These are phyloP conservation scores for Fusarium caatingaense DNA, from an alignment of 2,329 filamentous ascomycete genomes.

Conservation along the genomic window DNA sequence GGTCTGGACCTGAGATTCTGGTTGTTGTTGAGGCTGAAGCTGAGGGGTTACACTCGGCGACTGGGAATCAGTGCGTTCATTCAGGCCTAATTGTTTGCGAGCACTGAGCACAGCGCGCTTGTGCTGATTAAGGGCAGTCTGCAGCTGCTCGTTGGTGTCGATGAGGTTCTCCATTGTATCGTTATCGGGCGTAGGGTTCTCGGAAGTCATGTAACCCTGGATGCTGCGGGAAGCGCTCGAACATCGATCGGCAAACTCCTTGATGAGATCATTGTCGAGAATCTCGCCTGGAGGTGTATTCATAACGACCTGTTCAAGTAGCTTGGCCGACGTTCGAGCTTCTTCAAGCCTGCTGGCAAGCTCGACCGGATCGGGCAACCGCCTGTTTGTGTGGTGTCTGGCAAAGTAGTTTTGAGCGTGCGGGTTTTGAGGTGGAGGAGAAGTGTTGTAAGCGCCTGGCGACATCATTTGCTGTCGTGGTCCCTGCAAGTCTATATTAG, in stretches of 20 bases:
- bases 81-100: slow-evolving; percentile 63
- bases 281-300: slow-evolving; percentile 83
- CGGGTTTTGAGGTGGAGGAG: slow-evolving; percentile 45
- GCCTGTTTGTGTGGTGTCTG: slow-evolving; percentile 60
- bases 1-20: slow-evolving; percentile 15
- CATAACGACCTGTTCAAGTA: slow-evolving; percentile 91
- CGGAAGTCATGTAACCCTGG: slow-evolving; percentile 84
- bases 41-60: slow-evolving; percentile 46
- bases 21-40: slow-evolving; percentile 24
- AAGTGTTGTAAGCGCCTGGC: slow-evolving; percentile 15
- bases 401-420: slow-evolving; percentile 69
- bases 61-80: slow-evolving; percentile 46
- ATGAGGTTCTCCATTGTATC: slow-evolving; percentile 94
- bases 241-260: slow-evolving; percentile 91
- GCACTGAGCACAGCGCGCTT: slow-evolving; percentile 80
- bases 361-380: slow-evolving; percentile 77
- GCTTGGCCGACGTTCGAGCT: slow-evolving; percentile 87
- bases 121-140: slow-evolving; percentile 83
- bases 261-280: slow-evolving; percentile 85
- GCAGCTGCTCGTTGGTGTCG: slow-evolving; percentile 92
- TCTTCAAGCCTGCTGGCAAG: slow-evolving; percentile 88
- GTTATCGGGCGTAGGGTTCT: slow-evolving; percentile 86
- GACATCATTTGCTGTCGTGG: slow-evolving; percentile 28
- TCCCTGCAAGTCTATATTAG: slow-evolving; percentile 41
- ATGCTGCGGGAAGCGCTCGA: slow-evolving; percentile 82